These are phyloP conservation scores for Sugiyamaella grinbergsii DNA, from an alignment of 1,139 yeast species.

Conservation along the genomic window DNA sequence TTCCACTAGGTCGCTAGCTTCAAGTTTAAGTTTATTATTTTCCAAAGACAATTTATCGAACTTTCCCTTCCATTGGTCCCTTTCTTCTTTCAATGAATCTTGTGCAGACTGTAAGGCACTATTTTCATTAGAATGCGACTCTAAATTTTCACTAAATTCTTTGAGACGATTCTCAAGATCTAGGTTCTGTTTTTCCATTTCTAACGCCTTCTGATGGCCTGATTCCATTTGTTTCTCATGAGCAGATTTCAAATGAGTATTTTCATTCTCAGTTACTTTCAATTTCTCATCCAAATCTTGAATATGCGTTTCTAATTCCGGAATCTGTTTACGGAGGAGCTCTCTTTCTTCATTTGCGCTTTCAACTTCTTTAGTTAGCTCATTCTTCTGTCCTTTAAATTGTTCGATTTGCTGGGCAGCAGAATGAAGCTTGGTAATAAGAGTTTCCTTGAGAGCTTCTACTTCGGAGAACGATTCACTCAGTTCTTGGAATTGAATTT, in stretches of 20 bases:
- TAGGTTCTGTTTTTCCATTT: not conserved
- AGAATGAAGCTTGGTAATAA: constrained; percentile 39
- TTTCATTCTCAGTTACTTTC: constrained; percentile 6
- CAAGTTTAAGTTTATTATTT: constrained; percentile 6
- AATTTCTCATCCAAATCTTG: constrained; percentile 6
- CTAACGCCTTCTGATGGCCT: constrained; percentile 7
- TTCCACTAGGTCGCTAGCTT: not conserved
- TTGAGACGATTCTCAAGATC: constrained; percentile 26
- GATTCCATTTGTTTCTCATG: constrained; percentile 1
- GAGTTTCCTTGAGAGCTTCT: constrained; percentile 36
- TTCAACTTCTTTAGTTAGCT: constrained; percentile 7
- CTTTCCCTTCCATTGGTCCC: constrained; percentile 2
- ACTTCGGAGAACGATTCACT: constrained; percentile 33
- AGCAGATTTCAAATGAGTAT: constrained; percentile 3
- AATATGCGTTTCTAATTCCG: constrained; percentile 4
- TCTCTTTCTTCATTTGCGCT: constrained; percentile 7
- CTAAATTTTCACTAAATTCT: constrained; percentile 53
- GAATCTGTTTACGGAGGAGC: constrained; percentile 3
- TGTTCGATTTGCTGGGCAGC: constrained; percentile 39
- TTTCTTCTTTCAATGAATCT: not conserved
- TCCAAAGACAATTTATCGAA: constrained; percentile 17
- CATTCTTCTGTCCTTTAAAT: constrained; percentile 28
- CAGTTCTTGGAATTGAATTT: constrained; percentile 26
- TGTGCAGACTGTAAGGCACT: constrained; percentile 46
- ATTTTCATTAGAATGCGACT: constrained; percentile 29